phyloP scores from a whole-genome alignment of 2,329 filamentous ascomycete species.

The Amylocarpus encephaloides region DNA sequence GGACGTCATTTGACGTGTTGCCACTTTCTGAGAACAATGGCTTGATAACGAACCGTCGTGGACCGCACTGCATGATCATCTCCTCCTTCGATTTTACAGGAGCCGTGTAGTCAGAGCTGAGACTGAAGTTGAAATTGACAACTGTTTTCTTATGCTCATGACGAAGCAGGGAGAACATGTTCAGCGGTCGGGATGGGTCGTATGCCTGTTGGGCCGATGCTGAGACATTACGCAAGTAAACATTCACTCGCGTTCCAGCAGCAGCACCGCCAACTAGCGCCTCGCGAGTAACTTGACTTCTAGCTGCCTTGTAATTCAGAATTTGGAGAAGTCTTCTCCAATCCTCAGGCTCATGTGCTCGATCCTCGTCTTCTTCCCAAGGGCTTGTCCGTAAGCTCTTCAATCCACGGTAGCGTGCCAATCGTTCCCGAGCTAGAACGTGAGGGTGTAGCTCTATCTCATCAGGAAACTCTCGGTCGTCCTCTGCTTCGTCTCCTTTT shows the following conservation, averaged over 20 bases:
- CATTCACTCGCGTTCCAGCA: conserved; percentile 74
- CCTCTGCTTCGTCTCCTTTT: conserved; percentile 73
- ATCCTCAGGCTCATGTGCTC: conserved; percentile 78
- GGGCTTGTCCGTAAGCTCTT: conserved; percentile 83
- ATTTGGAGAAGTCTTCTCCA: conserved; percentile 83
- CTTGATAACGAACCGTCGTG: conserved; percentile 79
- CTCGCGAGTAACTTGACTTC: conserved; percentile 70
- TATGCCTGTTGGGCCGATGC: conserved; percentile 46
- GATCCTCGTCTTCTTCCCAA: conserved; percentile 87
- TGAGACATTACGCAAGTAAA: conserved; percentile 63
- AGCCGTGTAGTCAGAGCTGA: conserved; percentile 67
- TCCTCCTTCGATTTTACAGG: conserved; percentile 90
- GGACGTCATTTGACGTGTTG: conserved; percentile 89
- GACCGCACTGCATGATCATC: conserved; percentile 83
- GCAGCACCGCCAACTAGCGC: conserved; percentile 81
- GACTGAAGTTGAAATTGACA: conserved; percentile 82
- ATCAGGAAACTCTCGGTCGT: conserved; percentile 93
- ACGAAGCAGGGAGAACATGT: conserved; percentile 78
- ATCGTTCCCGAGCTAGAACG: conserved; percentile 75
- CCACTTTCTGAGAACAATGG: conserved; percentile 87
- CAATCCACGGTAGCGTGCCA: conserved; percentile 81
- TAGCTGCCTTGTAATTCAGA: conserved; percentile 81
- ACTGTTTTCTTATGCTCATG: conserved; percentile 94
- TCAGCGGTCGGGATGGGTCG: conserved; percentile 53
- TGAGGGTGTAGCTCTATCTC: conserved; percentile 92